Evolutionary conservation across 23 red algal species (phyloP), one percentile per base, ranked within the genome.

Genomic region (Agarophyton chilense): DNA sequence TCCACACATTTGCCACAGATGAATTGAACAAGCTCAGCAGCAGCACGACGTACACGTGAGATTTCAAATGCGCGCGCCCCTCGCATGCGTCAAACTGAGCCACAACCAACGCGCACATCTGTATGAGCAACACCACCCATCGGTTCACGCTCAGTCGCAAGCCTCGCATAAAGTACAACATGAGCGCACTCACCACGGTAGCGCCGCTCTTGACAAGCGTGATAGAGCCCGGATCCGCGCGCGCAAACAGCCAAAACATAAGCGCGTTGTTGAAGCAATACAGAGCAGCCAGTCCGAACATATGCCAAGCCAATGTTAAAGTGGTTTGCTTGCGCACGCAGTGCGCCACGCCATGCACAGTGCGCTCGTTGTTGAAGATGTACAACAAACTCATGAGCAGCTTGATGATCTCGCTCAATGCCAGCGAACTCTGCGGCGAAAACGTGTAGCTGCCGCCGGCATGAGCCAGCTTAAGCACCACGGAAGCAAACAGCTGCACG

Each of bases 191-290:
- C 44, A 73, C 82, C 39, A 87, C 42, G 2, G 82, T 74, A 24
- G 64, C 66, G 36, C 64, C 66, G 29, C 44, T 55, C 82, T 87
- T 87, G 62, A 74, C 53, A 8, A 87, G 65, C 50, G 66, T 73
- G 65, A 87, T 87, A 38, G 62, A 72, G 13, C 82, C 82, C 9
- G 82, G 82, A 28, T 87, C 82, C 18, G 82, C 82, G 21, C 82
- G 34, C 45, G 82, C 62, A 43, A 87, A 87, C 39, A 87, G 44
- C 62, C 60, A 73, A 55, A 87, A 87, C 66, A 74, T 74, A 5
- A 87, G 82, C 25, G 39, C 82, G 46, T 87, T 87, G 31, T 87
- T 87, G 26, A 50, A 54, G 52, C 64, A 72, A 35, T 87, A 87
- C 18, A 87, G 42, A 10, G 43, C 24, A 5, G 61, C 82, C 61